Base-by-base conservation (phyloP, 2,329 filamentous ascomycete genomes). In the Neospermospora avenae region DNA sequence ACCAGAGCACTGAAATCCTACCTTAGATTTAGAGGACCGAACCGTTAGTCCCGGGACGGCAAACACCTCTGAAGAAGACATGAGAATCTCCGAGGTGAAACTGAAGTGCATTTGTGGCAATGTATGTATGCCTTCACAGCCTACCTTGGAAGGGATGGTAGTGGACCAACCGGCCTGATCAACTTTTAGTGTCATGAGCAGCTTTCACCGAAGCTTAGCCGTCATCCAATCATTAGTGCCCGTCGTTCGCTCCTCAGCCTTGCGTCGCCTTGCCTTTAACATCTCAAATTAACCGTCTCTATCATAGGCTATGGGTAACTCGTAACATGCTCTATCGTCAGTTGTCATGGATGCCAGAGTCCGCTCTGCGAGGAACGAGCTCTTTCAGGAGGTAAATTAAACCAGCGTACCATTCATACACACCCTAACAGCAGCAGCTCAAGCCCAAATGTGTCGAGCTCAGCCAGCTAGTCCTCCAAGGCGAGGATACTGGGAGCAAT, bases 391-490 rank as follows among this genome's bases (percentile, higher is more conserved):
- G 55, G 71, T 72, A 65, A 54, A 46, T 35, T n/a, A 25, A 5
- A 11, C 41, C 51, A n/a, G 7, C 13, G 18, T 13, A 31, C 3
- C 1, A 20, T 10, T 46, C 20, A 25, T 13, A 16, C 7, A 18
- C 3, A 18, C 16, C 42, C 65, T 68, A 57, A 70, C 45, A 18
- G 25, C n/a, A 34, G 20, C 42, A 88, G 85, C 80, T 88, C 61
- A 87, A 87, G 73, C 84, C 84, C 71, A 79, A 75, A 65, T 88
- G 85, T 66, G 77, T 88, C 58, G 77, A 80, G 59, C 80, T 87
- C 63, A 86, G 82, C 74, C 78, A 84, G 69, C 73, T 85, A 56
- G 79, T 81, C 1, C 77, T 86, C 22, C 77, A 77, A 55, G 74
- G 81, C 39, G 67, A 76, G 16, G 75, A 79, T 55, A 77, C 75